Evolutionary conservation across 2,329 filamentous ascomycete species (phyloP).

Genomic region (Trichoderma guizhouense): DNA sequence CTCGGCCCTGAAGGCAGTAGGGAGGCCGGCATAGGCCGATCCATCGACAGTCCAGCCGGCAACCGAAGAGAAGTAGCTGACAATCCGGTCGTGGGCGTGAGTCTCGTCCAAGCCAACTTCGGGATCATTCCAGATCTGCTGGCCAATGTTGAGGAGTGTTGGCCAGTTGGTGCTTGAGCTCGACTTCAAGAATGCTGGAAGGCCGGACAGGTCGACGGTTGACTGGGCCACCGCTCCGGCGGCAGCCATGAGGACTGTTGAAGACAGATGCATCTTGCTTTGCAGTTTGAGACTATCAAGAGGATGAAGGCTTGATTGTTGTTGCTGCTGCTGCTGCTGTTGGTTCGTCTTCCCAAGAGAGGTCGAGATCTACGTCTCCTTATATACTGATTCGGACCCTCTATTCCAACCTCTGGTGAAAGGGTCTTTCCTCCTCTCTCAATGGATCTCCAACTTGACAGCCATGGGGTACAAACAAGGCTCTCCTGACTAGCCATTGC

Average conservation of each 20-base stretch:
- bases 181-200: slow-evolving; percentile 11
- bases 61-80: slow-evolving; percentile 20
- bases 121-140: slow-evolving; percentile 20
- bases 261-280: slow-evolving; percentile 3
- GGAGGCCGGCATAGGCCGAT: slow-evolving; percentile 13
- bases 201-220: background rate
- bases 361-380: background rate
- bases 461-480: background rate
- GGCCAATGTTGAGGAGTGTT: slow-evolving; percentile 17
- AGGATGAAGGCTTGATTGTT: background rate
- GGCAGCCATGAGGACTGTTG: slow-evolving; percentile 8
- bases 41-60: slow-evolving; percentile 17
- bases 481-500: background rate
- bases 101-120: slow-evolving; percentile 21
- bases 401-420: background rate
- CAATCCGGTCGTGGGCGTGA: slow-evolving; percentile 21
- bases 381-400: background rate
- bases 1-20: slow-evolving; percentile 19
- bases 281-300: background rate
- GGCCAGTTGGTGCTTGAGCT: slow-evolving; percentile 16
- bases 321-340: background rate
- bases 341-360: background rate
- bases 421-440: no score
- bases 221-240: slow-evolving; percentile 5
- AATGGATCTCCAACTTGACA: background rate